phyloP scores from a whole-genome alignment of 2,329 filamentous ascomycete genomes.

The Neofusicoccum parvum region DNA sequence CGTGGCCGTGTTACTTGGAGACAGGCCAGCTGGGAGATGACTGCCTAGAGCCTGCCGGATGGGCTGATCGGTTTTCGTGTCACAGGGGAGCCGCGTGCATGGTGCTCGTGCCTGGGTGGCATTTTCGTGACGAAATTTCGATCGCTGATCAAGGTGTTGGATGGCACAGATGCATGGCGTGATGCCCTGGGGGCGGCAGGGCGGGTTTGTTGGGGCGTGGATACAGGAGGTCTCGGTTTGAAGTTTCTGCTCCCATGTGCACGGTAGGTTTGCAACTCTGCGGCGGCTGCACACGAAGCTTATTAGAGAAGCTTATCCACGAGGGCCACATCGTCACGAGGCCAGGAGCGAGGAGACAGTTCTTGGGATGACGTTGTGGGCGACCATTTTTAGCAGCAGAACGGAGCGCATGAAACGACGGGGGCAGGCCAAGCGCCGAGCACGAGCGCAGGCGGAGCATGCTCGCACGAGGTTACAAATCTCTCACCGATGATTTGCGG shows the following conservation, averaged over 20 bases:
- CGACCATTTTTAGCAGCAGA: conserved; percentile 3
- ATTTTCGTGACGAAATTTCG: background rate
- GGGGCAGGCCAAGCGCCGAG: too few relatives aligned
- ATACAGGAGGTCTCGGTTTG: background rate
- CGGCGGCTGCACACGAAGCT: background rate
- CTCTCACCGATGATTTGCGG: background rate
- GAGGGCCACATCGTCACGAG: background rate
- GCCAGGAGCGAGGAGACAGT: background rate
- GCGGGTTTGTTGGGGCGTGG: background rate
- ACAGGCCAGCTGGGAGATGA: background rate
- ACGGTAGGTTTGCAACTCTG: background rate
- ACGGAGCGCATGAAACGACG: background rate
- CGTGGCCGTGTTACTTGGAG: too few relatives aligned
- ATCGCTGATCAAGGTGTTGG: background rate
- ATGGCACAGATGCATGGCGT: background rate
- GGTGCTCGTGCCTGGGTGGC: background rate
- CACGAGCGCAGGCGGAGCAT: too few relatives aligned
- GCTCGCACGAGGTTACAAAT: background rate
- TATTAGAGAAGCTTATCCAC: conserved; percentile 11
- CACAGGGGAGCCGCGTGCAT: background rate
- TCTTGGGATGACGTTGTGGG: background rate
- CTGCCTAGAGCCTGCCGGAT: background rate
- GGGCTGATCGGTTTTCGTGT: background rate
- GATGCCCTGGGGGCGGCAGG: background rate
- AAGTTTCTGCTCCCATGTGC: background rate